Conservation (phyloP, 75 land plant species). For the Picea sitchensis region DNA sequence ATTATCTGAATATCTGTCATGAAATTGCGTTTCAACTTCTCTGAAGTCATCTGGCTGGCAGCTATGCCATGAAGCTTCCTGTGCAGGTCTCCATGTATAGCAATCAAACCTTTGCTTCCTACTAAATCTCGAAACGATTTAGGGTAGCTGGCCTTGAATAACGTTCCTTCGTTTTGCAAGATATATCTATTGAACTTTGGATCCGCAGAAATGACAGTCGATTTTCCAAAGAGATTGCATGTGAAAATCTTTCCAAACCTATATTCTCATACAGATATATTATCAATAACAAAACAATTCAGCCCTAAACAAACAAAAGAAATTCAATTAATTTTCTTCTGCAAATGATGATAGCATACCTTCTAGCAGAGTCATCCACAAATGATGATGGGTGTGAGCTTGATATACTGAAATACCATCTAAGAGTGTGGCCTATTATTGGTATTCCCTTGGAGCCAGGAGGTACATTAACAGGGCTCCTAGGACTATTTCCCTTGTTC, state of each 20-base stretch:
- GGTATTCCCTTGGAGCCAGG: constrained; percentile 52
- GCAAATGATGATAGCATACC: constrained; percentile 12
- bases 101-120: constrained; percentile 49
- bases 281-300: no score
- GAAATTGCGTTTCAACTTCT: constrained; percentile 38
- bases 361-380: constrained; percentile 39
- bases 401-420: constrained; percentile 37
- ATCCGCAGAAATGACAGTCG: constrained; percentile 65
- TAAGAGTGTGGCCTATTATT: constrained; percentile 38
- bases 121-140: constrained; percentile 55
- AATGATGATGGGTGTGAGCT: constrained; percentile 49
- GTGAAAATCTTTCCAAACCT: constrained; percentile 68
- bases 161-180: constrained; percentile 58
- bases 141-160: constrained; percentile 56
- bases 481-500: not conserved
- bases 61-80: constrained; percentile 52
- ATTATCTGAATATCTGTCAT: constrained; percentile 38
- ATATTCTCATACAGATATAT: not conserved
- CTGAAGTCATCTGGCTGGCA: constrained; percentile 34
- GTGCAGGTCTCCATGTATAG: constrained; percentile 53
- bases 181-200: constrained; percentile 45
- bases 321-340: no score
- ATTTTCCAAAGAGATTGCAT: constrained; percentile 41
- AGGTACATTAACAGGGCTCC: constrained; percentile 20
- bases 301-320: no score